A percentile compares a stretch with the other conserved stretches of the same genome.
phyloP scores from a whole-genome alignment of 1,139 yeast species.

The Blastobotrys apis region DNA sequence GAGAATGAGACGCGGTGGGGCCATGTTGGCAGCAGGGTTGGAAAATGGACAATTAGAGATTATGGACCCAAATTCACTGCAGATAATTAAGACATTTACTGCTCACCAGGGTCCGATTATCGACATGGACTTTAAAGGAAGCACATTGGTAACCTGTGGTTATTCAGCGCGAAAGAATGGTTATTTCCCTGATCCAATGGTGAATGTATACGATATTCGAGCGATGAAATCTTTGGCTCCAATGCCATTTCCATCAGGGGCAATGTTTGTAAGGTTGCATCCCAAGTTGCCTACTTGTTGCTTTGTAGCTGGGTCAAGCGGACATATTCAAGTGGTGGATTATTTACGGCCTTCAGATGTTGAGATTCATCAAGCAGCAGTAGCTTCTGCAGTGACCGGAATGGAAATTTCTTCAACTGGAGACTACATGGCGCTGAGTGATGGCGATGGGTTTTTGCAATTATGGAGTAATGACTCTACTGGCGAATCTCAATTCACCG shows the following conservation, averaged over 20 bases:
- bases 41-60: constrained; percentile 68
- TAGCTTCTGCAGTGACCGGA: constrained; percentile 46
- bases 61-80: constrained; percentile 62
- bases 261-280: constrained; percentile 76
- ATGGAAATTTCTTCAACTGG: constrained; percentile 76
- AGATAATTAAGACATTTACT: constrained; percentile 54
- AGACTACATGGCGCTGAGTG: constrained; percentile 68
- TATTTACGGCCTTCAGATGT: constrained; percentile 70
- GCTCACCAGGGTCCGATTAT: constrained; percentile 76
- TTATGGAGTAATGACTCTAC: constrained; percentile 50
- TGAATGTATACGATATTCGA: constrained; percentile 76
- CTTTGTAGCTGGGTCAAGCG: constrained; percentile 66
- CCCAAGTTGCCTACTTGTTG: constrained; percentile 82
- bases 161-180: constrained; percentile 56
- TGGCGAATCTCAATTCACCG: constrained; percentile 41
- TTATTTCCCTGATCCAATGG: constrained; percentile 69
- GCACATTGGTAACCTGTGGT: constrained; percentile 79
- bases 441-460: constrained; percentile 59
- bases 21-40: constrained; percentile 57
- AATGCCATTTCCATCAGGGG: constrained; percentile 85
- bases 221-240: constrained; percentile 74
- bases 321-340: constrained; percentile 84
- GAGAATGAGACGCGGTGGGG: constrained; percentile 35
- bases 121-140: constrained; percentile 73
- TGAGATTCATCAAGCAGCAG: constrained; percentile 37